Conservation (phyloP, 2,329 filamentous ascomycete species). For the Pyrenophora seminiperda region DNA sequence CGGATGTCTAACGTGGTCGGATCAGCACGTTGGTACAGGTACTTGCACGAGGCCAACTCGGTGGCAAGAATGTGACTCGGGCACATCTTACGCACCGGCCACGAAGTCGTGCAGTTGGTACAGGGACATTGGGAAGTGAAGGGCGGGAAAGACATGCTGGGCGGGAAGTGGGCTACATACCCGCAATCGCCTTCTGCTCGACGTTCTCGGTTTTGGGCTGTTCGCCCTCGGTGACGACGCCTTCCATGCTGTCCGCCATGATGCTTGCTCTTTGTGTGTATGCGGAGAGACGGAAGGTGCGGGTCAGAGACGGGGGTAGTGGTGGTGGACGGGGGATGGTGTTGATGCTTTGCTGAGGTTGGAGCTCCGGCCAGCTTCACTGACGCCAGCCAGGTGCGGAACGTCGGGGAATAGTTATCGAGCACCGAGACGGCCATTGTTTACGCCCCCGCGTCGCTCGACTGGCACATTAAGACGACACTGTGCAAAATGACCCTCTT, state of each 20-base stretch:
- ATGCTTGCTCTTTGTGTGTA: slow-evolving; percentile 25
- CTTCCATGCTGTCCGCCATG: slow-evolving; percentile 60
- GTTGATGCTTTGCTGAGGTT: slow-evolving; percentile 29
- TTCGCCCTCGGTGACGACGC: slow-evolving; percentile 50
- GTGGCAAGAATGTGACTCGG: slow-evolving; percentile 38
- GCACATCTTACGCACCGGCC: slow-evolving; percentile 36
- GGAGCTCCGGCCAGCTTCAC: slow-evolving; percentile 20
- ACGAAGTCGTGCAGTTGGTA: slow-evolving; percentile 24
- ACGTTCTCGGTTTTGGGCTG: slow-evolving; percentile 50
- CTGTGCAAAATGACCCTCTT: slow-evolving; percentile 49
- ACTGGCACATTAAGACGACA: neutral
- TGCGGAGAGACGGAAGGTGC: slow-evolving; percentile 21
- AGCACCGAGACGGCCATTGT: slow-evolving; percentile 21
- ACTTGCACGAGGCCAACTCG: slow-evolving; percentile 35
- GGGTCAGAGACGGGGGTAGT: slow-evolving; percentile 14
- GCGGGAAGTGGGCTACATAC: slow-evolving; percentile 32
- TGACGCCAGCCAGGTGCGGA: slow-evolving; percentile 19
- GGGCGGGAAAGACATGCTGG: slow-evolving; percentile 27
- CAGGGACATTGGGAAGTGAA: slow-evolving; percentile 33
- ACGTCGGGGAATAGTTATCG: slow-evolving; percentile 21
- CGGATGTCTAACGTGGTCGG: slow-evolving; percentile 75
- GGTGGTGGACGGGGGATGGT: slow-evolving; percentile 18
- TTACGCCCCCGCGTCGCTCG: slow-evolving; percentile 21
- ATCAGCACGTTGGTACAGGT: slow-evolving; percentile 40
- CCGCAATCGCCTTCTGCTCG: slow-evolving; percentile 48